Base-by-base conservation (phyloP, 768 basidiomycete species). In the Harrya chromipes region DNA sequence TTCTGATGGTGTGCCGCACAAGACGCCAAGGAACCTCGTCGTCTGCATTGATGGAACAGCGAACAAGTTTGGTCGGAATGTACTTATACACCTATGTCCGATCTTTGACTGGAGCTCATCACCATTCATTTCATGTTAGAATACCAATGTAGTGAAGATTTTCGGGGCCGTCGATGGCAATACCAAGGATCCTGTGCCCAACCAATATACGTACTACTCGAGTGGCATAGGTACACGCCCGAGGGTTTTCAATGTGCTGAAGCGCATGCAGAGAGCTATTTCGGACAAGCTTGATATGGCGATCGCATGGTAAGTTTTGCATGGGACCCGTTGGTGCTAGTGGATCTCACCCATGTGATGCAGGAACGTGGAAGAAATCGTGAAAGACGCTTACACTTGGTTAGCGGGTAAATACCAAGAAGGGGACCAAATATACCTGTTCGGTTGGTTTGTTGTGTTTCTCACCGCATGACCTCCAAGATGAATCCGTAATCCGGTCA, bases 171-270 rank as follows among this genome's bases (percentile, higher is more conserved):
- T 70, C 4, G 59, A 59, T n/a, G 17, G 46, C 11, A 50, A 56
- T 16, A 47, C 58, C 40, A 50, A 57, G 8, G 53, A 29, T 17
- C 47, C 52, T 23, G n/a, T 39, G 17, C 46, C 52, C 5, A 49
- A 49, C 8, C 68, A 72, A 42, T 53, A 59, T 20, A 68, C 68
- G 2, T 72, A 65, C 47, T 72, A 72, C 38, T 63, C 66, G 29
- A 72, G 69, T 40, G 70, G 70, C 2, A 68, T 70, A 34, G 71
- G 71, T 11, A 72, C 71, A 7, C 62, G 63, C 37, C 67, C 59
- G 0, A 60, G 50, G 40, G 56, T 62, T 2, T 53, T 56, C 16
- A 61, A 68, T 43, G 53, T 63, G 6, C 6, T 70, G 4, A 45
- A 41, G 23, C 57, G 54, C 34, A 27, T 46, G 33, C 48, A 56